Evolutionary conservation across 331 rosid genomes (phyloP).

Genomic region (Acacia pycnantha): DNA sequence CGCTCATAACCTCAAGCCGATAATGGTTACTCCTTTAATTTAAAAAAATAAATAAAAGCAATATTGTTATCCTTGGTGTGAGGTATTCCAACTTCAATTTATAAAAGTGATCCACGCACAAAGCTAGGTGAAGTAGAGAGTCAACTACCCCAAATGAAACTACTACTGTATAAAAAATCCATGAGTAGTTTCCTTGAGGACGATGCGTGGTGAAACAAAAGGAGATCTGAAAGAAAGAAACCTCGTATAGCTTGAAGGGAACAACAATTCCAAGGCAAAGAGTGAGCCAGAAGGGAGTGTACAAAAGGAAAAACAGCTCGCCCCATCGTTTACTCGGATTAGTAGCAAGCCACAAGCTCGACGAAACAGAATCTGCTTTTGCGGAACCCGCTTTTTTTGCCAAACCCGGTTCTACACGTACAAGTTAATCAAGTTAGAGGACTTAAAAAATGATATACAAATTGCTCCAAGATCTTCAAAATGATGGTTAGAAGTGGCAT

Average conservation of each 20-base stretch:
- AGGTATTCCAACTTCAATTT: no score
- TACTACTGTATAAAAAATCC: not conserved
- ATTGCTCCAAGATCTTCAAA: not conserved
- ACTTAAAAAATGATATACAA: not conserved
- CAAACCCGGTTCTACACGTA: not conserved
- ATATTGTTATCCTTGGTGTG: no score
- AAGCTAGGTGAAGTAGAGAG: not conserved
- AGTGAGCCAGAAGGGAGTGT: slow-evolving; percentile 96
- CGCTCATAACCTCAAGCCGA: no score
- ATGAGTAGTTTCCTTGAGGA: not conserved
- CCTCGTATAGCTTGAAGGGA: slow-evolving; percentile 92
- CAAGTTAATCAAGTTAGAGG: not conserved
- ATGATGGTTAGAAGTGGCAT: not conserved
- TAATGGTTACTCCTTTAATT: no score
- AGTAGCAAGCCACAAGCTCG: slow-evolving; percentile 71
- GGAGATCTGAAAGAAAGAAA: not conserved
- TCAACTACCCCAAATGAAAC: not conserved
- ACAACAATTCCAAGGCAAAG: slow-evolving; percentile 86
- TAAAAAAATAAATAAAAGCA: no score
- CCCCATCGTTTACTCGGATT: slow-evolving; percentile 96
- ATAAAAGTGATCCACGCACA: not conserved
- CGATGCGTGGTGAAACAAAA: not conserved
- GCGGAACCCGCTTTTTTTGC: slow-evolving; percentile 28
- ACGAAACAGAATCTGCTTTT: not conserved
- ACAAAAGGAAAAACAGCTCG: slow-evolving; percentile 77